Evolutionary conservation across 192 early-diverging fungal species (phyloP), one percentile per base, ranked within the genome.

Genomic region (Backusella mclennaniae): DNA sequence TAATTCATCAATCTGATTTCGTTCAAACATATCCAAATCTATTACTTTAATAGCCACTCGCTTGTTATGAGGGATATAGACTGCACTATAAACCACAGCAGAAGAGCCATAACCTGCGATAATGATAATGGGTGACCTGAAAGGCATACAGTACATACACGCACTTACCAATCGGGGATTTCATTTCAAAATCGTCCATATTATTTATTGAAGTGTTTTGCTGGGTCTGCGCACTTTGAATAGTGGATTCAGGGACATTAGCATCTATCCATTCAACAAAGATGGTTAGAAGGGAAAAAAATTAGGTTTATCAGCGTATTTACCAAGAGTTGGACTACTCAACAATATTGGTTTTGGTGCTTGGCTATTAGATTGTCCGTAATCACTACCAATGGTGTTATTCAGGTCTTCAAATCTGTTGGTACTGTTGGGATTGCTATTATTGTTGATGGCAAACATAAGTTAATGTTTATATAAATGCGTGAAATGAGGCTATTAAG

Each of bases 1-100:
- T 70, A 96, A 83, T 79, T 95, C 95, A 79, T 96, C 95, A 73
- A 96, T 96, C 80, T 96, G 95, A 74, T 94, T 93, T 14, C 94
- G 84, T 73, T 95, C 94, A 89, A 95, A 96, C 86, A 90, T 89
- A 81, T 96, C 95, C 76, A 96, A 83, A 77, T 96, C 93, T 77
- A 96, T 95, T 74, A 95, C 90, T 76, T 96, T 96, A 67, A 95
- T 90, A 23, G 92, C 92, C 21, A 95, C 90, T 21, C 85, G 80
- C 76, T 87, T 92, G 63, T 89, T 88, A 26, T 86, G 70, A 0
- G 94, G 93, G 35, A 89, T 89, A 78, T 94, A 95, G 63, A 87
- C 78, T 21, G 95, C 95, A 73, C 86, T 87, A 80, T 95, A 94
- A 4, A 96, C 95, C 12, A 92, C 83, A 1, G 95, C 95, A 15